Evolutionary conservation across 2,329 filamentous ascomycete genomes (phyloP).

Genomic region (Alternaria novae-zelandiae): DNA sequence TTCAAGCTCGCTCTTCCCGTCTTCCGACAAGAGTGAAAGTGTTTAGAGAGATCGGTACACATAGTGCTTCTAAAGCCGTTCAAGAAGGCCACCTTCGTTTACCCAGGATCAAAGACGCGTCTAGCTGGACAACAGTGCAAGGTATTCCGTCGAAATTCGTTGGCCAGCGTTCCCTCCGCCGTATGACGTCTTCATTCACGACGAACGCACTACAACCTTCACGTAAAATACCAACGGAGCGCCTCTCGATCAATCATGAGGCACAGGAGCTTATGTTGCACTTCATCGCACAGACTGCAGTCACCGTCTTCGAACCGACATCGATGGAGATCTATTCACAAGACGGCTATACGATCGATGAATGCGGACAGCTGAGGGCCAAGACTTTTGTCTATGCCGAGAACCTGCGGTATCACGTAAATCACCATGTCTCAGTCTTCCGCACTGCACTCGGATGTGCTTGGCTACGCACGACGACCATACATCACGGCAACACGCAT

Average conservation of each 20-base stretch:
- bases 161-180: background rate
- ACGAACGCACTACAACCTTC: background rate
- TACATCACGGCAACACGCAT: background rate
- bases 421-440: background rate
- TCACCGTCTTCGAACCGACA: constrained; percentile 12
- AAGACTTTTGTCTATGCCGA: background rate
- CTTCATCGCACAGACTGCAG: constrained; percentile 11
- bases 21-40: background rate
- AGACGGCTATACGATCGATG: constrained; percentile 20
- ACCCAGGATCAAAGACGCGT: background rate
- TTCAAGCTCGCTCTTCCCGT: background rate
- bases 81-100: background rate
- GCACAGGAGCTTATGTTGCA: constrained; percentile 17
- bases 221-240: background rate
- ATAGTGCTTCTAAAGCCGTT: fast-evolving
- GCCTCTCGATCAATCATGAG: background rate
- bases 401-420: background rate
- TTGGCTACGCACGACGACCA: background rate
- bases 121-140: background rate
- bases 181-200: background rate
- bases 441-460: background rate
- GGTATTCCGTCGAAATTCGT: background rate
- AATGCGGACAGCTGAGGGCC: constrained; percentile 11
- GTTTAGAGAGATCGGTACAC: background rate
- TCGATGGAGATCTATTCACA: constrained; percentile 20